Conservation (phyloP, 2,329 filamentous ascomycete genomes). For the Fusarium humuli region DNA sequence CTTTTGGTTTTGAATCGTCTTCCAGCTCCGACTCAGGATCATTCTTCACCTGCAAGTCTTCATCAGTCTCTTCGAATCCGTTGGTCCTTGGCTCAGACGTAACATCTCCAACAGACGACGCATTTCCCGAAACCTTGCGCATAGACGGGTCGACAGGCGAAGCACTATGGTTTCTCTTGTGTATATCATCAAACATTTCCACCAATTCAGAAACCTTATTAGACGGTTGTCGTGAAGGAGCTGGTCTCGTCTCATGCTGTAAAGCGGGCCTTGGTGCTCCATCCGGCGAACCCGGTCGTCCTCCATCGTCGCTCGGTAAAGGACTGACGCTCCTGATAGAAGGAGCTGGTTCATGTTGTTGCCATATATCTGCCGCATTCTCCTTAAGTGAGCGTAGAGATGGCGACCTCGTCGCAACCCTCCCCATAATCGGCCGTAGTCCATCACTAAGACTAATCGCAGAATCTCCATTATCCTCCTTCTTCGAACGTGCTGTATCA, state of each 20-base stretch:
- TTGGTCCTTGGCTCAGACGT: slow-evolving; percentile 1
- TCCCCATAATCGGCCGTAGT: slow-evolving; percentile 21
- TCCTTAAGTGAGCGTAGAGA: slow-evolving; percentile 27
- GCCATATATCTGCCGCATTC: slow-evolving; percentile 38
- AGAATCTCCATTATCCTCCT: slow-evolving; percentile 47
- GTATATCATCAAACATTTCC: slow-evolving; percentile 62
- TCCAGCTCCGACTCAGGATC: not conserved
- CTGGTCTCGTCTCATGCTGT: slow-evolving; percentile 12
- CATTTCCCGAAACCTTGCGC: slow-evolving; percentile 21
- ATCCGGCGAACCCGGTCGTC: slow-evolving; percentile 36
- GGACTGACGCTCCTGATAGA: slow-evolving; percentile 24
- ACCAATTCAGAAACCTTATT: slow-evolving; percentile 65
- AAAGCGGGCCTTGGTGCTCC: slow-evolving; percentile 33
- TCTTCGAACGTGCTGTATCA: slow-evolving; percentile 29
- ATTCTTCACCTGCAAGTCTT: not conserved
- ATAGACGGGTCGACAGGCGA: slow-evolving; percentile 41
- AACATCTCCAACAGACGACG: slow-evolving; percentile 12
- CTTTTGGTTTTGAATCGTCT: not conserved
- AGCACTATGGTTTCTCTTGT: slow-evolving; percentile 40
- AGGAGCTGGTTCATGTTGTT: slow-evolving; percentile 11
- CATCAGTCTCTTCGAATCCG: not conserved
- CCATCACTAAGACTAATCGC: slow-evolving; percentile 46
- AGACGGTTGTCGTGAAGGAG: slow-evolving; percentile 41
- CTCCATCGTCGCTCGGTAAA: slow-evolving; percentile 25
- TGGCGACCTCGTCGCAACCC: slow-evolving; percentile 26